Base-by-base conservation (phyloP, 2,329 filamentous ascomycete species). In the Gliomastix tumulicola region DNA sequence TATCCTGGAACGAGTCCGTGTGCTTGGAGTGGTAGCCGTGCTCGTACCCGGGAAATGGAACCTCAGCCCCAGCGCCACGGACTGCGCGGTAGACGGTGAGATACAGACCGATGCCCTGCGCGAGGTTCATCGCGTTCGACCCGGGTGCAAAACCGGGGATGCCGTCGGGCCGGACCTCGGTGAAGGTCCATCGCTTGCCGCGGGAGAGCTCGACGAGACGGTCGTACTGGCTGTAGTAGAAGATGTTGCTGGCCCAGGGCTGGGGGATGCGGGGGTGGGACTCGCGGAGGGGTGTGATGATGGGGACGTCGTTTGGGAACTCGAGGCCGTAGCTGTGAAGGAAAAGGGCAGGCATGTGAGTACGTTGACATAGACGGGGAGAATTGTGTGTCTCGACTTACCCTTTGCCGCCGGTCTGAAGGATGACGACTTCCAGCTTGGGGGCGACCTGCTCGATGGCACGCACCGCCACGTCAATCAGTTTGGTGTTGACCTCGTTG, bases 1-100 rank as follows among this genome's bases (percentile, higher is more conserved):
- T 30, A 27, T 47, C 44, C 30, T 48, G 44, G 23, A 37, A 44
- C 13, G 44, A 41, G 15, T 48, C 44, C n/a, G 40, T 37, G 34
- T 47, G 40, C 7, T 41, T 44, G 4, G 37, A 32, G 11, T 30
- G 25, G 20, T 45, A 45, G 3, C 40, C 34, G 16, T 23, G 25
- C 15, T 37, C 32, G 17, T 21, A 21, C 11, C 46, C 44, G 2
- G 41, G 43, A 16, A 45, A 45, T 6, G 39, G 34, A 7, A 47
- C 41, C 9, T 5, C 23, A 16, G 44, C 35, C 4, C 41, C 44
- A 5, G 33, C 15, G 17, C 46, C 44, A 11, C 41, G 28, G n/a
- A 44, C 43, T 11, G 39, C 27, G 16, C 35, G 19, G 31, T 35
- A 44, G 3, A 47, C 17, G 16, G 35, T 21, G 7, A 46, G 37